Evolutionary conservation across 192 early-diverging fungal genomes (phyloP).

Genomic region (Dimargaris verticillata): DNA sequence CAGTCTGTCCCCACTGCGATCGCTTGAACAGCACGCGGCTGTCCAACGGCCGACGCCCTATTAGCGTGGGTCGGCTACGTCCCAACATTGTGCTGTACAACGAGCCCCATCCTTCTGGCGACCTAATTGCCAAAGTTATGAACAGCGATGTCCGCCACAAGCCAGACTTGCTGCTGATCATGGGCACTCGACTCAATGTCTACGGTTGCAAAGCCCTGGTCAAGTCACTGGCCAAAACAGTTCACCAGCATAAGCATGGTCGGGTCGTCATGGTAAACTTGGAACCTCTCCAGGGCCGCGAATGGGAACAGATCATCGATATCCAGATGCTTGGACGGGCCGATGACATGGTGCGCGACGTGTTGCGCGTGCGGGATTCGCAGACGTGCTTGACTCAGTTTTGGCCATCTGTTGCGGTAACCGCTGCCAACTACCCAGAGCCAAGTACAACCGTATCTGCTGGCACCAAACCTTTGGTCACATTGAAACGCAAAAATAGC

Average conservation of each 20-base stretch:
- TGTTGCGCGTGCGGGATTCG: slow-evolving; percentile 10
- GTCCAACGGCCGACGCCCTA: slow-evolving; percentile 26
- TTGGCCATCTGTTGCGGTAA: neutral
- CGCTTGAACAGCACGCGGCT: slow-evolving; percentile 5
- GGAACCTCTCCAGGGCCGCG: slow-evolving; percentile 39
- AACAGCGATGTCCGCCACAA: slow-evolving; percentile 33
- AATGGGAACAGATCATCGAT: slow-evolving; percentile 71
- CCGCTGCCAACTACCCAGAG: neutral
- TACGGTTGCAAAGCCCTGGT: slow-evolving; percentile 59
- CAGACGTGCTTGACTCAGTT: slow-evolving; percentile 9
- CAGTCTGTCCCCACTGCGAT: slow-evolving; percentile 7
- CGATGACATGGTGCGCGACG: slow-evolving; percentile 28
- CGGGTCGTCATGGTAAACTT: slow-evolving; percentile 62
- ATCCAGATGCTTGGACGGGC: slow-evolving; percentile 49
- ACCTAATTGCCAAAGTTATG: slow-evolving; percentile 42
- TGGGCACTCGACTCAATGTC: slow-evolving; percentile 81
- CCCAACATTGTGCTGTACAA: slow-evolving; percentile 52
- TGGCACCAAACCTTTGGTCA: neutral
- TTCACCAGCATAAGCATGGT: slow-evolving; percentile 35
- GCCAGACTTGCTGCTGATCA: slow-evolving; percentile 67
- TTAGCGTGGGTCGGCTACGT: slow-evolving; percentile 28
- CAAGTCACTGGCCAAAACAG: slow-evolving; percentile 43
- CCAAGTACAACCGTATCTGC: neutral
- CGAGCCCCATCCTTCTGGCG: slow-evolving; percentile 50
- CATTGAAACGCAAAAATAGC: neutral